Conservation (phyloP, 176 grass and related monocot species). For the Cymbopogon citratus region DNA sequence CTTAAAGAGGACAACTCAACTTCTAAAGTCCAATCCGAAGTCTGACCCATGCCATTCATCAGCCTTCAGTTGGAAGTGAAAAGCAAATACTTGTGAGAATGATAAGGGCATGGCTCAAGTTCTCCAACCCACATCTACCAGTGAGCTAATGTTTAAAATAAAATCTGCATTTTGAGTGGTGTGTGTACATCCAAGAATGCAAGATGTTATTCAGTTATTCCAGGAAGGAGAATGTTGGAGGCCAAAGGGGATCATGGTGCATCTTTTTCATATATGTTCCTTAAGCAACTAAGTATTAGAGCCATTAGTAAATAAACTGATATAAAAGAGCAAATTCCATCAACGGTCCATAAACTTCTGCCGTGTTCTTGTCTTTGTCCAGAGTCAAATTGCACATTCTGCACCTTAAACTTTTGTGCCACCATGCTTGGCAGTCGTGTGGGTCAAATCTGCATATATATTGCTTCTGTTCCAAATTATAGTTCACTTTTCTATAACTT, state of each 20-base stretch:
- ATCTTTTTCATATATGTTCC: background rate
- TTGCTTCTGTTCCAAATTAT: background rate
- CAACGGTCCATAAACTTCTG: background rate
- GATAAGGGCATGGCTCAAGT: slow-evolving; percentile 1
- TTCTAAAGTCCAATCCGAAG: background rate
- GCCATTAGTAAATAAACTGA: background rate
- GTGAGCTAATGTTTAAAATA: background rate
- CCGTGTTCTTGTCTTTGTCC: background rate
- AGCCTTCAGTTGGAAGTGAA: background rate
- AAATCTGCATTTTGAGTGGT: background rate
- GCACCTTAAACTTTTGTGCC: background rate
- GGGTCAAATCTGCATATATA: background rate
- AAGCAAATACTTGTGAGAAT: background rate
- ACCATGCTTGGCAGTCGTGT: background rate
- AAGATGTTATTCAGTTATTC: background rate
- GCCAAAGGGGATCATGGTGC: background rate
- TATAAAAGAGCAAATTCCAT: background rate
- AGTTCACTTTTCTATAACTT: background rate
- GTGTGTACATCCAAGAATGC: background rate
- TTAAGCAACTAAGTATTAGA: background rate
- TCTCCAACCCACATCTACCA: background rate
- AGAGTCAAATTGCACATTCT: background rate
- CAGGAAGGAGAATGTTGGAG: background rate
- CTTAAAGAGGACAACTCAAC: background rate
- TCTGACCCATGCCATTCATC: background rate